phyloP scores from a whole-genome alignment of 345 rosid species.

The Iberis pinnata region DNA sequence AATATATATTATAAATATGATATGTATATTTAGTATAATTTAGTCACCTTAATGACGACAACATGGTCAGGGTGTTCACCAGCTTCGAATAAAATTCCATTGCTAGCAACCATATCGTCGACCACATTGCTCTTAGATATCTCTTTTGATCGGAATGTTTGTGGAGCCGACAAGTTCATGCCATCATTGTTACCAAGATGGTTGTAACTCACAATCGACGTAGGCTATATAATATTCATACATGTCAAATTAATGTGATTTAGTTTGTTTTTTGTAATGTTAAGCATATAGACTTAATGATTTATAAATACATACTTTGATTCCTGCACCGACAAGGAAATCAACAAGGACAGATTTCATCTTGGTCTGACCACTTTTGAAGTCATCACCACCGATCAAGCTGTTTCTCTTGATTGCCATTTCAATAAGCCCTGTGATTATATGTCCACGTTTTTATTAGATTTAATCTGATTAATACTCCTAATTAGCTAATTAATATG shows the following conservation, averaged over 20 bases:
- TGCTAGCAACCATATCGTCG: slow-evolving; percentile 97
- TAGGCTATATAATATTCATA: slow-evolving; percentile 45
- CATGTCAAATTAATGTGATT: neutral
- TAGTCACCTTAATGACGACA: slow-evolving; percentile 86
- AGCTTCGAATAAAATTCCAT: slow-evolving; percentile 72
- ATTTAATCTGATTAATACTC: neutral
- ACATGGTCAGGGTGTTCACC: slow-evolving; percentile 99
- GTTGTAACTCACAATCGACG: slow-evolving; percentile 95
- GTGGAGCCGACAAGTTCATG: slow-evolving; percentile 96
- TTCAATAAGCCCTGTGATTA: slow-evolving; percentile 68
- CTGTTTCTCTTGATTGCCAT: slow-evolving; percentile 73
- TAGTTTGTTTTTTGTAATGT: neutral
- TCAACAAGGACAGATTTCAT: slow-evolving; percentile 92
- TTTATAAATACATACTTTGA: slow-evolving; percentile 45
- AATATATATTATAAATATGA: too few relatives aligned
- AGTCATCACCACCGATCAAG: slow-evolving; percentile 96
- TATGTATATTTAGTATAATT: too few relatives aligned
- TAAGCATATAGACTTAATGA: neutral
- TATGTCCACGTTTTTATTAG: neutral
- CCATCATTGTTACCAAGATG: slow-evolving; percentile 97
- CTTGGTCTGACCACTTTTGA: slow-evolving; percentile 99
- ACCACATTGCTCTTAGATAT: slow-evolving; percentile 97
- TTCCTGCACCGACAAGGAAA: slow-evolving; percentile 97
- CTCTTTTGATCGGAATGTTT: slow-evolving; percentile 92
- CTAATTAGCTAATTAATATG: neutral